Evolutionary conservation across 768 basidiomycete genomes (phyloP).

Genomic region (Tephrocybe rancida): DNA sequence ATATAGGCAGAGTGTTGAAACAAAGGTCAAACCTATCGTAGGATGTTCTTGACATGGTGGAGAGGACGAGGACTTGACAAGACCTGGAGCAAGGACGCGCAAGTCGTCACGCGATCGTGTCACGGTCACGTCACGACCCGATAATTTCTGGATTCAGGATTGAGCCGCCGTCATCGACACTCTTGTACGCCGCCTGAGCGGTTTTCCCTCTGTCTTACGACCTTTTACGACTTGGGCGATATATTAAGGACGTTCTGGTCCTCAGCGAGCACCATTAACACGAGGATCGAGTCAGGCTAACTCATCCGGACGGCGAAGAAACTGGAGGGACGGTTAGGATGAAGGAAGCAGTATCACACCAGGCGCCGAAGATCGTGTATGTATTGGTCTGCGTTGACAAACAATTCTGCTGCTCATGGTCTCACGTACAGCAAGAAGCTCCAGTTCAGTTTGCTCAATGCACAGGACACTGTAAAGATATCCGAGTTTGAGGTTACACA

Average conservation of each 20-base stretch:
- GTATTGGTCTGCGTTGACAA: background rate
- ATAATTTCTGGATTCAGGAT: conserved; percentile 17
- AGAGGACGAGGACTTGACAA: conserved; percentile 24
- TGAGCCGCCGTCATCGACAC: background rate
- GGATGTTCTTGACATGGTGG: conserved; percentile 88
- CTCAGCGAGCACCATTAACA: background rate
- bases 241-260: background rate
- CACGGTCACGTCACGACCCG: conserved; percentile 31
- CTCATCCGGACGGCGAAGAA: background rate
- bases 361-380: conserved; percentile 38
- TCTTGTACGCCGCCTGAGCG: background rate
- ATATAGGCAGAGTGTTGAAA: background rate
- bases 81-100: conserved; percentile 44
- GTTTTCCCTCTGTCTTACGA: background rate
- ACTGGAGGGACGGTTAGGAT: conserved; percentile 33
- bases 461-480: conserved; percentile 93
- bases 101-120: conserved; percentile 53
- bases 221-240: background rate
- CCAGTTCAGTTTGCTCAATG: conserved; percentile 92
- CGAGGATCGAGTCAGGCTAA: conserved; percentile 1
- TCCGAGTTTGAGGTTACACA: conserved; percentile 97
- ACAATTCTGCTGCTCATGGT: background rate
- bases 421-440: conserved; percentile 75
- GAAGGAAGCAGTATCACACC: conserved; percentile 83
- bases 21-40: conserved; percentile 72